These are phyloP conservation scores for Aphanocladium album DNA, from an alignment of 2,329 filamentous ascomycete genomes.

Conservation along the genomic window DNA sequence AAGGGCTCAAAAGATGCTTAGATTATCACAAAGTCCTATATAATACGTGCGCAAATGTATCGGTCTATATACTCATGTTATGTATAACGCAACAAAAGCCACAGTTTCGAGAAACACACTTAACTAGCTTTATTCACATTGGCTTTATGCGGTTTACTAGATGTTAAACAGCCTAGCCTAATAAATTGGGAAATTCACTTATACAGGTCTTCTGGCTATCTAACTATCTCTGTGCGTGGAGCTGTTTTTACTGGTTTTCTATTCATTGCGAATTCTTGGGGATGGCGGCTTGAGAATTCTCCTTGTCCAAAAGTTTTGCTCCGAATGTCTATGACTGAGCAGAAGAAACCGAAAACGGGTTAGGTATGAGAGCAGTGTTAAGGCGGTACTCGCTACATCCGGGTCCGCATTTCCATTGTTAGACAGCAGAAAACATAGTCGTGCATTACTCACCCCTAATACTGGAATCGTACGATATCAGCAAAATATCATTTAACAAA, in stretches of 20 bases:
- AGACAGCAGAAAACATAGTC: not conserved
- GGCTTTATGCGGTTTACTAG: not conserved
- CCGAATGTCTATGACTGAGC: no score
- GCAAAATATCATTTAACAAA: not conserved
- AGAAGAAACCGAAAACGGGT: not conserved
- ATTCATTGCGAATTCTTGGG: not conserved
- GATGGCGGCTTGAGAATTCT: not conserved
- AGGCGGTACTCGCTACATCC: not conserved
- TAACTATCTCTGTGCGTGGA: not conserved
- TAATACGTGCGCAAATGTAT: not conserved
- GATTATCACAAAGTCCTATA: not conserved
- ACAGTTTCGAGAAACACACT: not conserved
- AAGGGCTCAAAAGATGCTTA: not conserved
- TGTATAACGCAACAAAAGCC: not conserved
- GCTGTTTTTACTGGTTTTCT: not conserved
- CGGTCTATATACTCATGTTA: not conserved
- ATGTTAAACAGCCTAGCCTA: not conserved
- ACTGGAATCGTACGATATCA: not conserved
- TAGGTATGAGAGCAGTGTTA: not conserved
- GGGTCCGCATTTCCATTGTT: not conserved
- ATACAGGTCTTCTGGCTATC: not conserved
- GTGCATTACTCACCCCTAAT: not conserved
- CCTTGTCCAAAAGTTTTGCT: not conserved
- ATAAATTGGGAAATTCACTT: not conserved
- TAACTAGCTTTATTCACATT: not conserved